A percentile compares a stretch with the other conserved stretches of the same genome.
Conservation (phyloP, 331 rosid species). For the Acacia concinna region DNA sequence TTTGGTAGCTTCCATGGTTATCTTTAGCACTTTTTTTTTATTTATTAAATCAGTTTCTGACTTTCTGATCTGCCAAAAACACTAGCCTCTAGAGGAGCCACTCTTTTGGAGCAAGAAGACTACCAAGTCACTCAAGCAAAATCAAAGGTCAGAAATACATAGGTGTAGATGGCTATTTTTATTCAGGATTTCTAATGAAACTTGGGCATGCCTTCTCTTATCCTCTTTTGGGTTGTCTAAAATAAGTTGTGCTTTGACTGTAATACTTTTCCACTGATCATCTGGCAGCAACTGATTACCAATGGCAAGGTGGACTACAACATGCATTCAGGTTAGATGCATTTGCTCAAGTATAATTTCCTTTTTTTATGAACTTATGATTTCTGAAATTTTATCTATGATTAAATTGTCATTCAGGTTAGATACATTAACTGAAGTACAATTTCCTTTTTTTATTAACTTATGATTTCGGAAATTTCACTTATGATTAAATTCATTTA, state of each 20-base stretch:
- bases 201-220: slow-evolving; percentile 17
- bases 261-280: not conserved
- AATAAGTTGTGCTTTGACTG: slow-evolving; percentile 21
- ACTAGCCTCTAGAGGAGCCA: slow-evolving; percentile 39
- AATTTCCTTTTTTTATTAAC: not conserved
- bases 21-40: slow-evolving; percentile 16
- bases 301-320: slow-evolving; percentile 70
- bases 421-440: slow-evolving; percentile 23
- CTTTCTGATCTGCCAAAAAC: slow-evolving; percentile 36
- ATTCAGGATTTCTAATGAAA: slow-evolving; percentile 25
- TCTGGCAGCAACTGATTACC: slow-evolving; percentile 58
- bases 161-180: slow-evolving; percentile 12
- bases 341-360: slow-evolving; percentile 2
- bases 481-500: slow-evolving; percentile 25
- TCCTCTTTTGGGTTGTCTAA: slow-evolving; percentile 29
- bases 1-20: slow-evolving; percentile 20
- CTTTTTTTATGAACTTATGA: not conserved
- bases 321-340: slow-evolving; percentile 64
- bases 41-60: slow-evolving; percentile 21
- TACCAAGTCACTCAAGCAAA: slow-evolving; percentile 45
- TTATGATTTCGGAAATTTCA: slow-evolving; percentile 18
- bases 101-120: slow-evolving; percentile 57
- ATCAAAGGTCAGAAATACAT: slow-evolving; percentile 59
- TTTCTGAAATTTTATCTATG: slow-evolving; percentile 20
- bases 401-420: slow-evolving; percentile 64